phyloP scores from a whole-genome alignment of 1,139 yeast genomes.

The Pichia sp. region DNA sequence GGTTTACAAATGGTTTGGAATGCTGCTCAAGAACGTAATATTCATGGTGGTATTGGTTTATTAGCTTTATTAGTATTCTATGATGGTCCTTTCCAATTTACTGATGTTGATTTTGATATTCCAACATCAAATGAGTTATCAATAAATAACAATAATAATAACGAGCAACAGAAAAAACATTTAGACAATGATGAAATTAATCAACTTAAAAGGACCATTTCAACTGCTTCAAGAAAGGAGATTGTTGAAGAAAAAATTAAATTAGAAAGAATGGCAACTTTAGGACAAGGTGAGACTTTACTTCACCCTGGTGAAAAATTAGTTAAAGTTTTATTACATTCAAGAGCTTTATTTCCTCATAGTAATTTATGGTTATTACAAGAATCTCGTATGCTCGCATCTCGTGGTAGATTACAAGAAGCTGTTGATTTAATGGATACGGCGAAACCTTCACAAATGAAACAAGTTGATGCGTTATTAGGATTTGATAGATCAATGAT shows the following conservation, averaged over 20 bases:
- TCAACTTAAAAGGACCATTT: constrained; percentile 11
- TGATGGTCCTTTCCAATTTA: constrained; percentile 92
- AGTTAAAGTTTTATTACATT: constrained; percentile 46
- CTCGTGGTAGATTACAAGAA: constrained; percentile 61
- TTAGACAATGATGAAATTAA: constrained; percentile 12
- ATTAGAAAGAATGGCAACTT: constrained; percentile 32
- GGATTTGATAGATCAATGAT: constrained; percentile 82
- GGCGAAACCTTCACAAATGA: constrained; percentile 70
- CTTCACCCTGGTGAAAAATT: constrained; percentile 48
- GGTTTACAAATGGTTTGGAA: constrained; percentile 86
- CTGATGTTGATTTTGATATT: constrained; percentile 74
- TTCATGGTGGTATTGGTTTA: constrained; percentile 87
- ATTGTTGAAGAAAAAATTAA: constrained; percentile 29
- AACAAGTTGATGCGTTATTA: constrained; percentile 83
- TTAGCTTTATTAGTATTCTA: constrained; percentile 78
- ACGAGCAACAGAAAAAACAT: constrained; percentile 14
- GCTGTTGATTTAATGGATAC: constrained; percentile 76
- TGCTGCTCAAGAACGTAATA: constrained; percentile 71
- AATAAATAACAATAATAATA: no score
- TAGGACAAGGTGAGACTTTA: constrained; percentile 39
- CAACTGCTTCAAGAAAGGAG: constrained; percentile 20
- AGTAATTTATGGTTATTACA: constrained; percentile 91
- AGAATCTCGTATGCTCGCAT: constrained; percentile 81
- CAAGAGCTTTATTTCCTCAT: constrained; percentile 72
- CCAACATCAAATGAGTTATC: constrained; percentile 37